Evolutionary conservation across 805 yeast genomes (phyloP).

Genomic region (Suhomyces xylopsoci): DNA sequence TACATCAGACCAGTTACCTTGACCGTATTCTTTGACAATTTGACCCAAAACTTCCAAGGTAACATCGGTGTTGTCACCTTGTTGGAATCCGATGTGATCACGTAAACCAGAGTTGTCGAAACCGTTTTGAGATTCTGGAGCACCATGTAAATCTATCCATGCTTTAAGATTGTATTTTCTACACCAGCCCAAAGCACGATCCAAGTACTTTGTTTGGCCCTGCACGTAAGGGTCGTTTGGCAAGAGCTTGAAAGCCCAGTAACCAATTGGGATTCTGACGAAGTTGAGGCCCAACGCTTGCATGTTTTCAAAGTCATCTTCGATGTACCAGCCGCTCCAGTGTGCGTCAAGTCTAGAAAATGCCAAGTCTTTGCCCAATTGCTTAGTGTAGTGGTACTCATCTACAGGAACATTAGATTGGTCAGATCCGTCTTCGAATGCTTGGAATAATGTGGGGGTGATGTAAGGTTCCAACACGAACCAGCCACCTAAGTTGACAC

Average conservation of each 20-base stretch:
- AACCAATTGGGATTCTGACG: conserved; percentile 90
- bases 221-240: conserved; percentile 79
- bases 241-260: conserved; percentile 78
- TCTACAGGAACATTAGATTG: conserved; percentile 63
- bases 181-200: conserved; percentile 74
- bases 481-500: conserved; percentile 91
- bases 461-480: conserved; percentile 83
- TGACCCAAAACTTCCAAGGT: conserved; percentile 55
- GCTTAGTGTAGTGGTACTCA: conserved; percentile 67
- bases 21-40: conserved; percentile 64
- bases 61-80: conserved; percentile 48
- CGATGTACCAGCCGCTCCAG: conserved; percentile 78
- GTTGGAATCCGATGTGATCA: conserved; percentile 57
- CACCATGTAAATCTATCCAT: conserved; percentile 78
- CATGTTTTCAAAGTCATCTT: conserved; percentile 63
- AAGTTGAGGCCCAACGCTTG: conserved; percentile 66
- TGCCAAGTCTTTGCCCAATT: conserved; percentile 62
- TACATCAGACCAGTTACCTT: conserved; percentile 58
- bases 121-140: conserved; percentile 84
- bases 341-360: conserved; percentile 53
- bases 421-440: conserved; percentile 48
- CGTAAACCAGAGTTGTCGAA: conserved; percentile 88
- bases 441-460: conserved; percentile 70
- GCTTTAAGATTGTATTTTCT: conserved; percentile 56
- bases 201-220: conserved; percentile 74